A percentile compares a stretch with the other conserved stretches of the same genome.
phyloP scores from a whole-genome alignment of 345 rosid genomes.

The Gossypium herbaceum region DNA sequence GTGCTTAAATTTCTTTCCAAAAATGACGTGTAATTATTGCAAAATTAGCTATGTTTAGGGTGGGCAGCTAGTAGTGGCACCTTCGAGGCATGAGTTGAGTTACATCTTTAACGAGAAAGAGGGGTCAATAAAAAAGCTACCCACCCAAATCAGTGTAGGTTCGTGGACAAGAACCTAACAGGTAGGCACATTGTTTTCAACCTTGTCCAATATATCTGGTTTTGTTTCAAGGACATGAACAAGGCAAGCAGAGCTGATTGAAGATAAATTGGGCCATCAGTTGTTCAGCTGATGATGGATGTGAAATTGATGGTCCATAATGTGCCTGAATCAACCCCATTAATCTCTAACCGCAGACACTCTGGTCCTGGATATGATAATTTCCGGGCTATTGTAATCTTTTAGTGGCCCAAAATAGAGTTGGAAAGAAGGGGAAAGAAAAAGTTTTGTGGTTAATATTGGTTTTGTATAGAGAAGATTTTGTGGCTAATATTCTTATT shows the following conservation, averaged over 20 bases:
- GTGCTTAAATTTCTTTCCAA: not conserved
- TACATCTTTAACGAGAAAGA: too few relatives aligned
- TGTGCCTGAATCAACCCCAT: not conserved
- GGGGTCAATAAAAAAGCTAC: too few relatives aligned
- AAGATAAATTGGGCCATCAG: not conserved
- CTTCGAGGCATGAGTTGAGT: too few relatives aligned
- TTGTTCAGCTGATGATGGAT: not conserved
- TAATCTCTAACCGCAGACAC: not conserved
- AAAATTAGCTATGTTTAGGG: not conserved
- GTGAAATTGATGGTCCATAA: not conserved
- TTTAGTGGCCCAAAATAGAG: constrained; percentile 2
- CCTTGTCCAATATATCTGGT: not conserved
- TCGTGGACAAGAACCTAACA: not conserved
- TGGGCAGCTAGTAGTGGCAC: not conserved
- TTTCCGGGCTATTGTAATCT: not conserved
- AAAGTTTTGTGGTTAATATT: not conserved
- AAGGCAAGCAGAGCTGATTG: not conserved
- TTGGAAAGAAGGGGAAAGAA: not conserved
- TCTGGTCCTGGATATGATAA: not conserved
- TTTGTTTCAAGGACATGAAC: too few relatives aligned
- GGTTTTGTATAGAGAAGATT: too few relatives aligned
- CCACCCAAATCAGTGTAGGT: too few relatives aligned
- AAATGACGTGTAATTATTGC: not conserved
- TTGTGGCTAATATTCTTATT: too few relatives aligned
- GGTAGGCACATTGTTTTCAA: not conserved